phyloP scores from a whole-genome alignment of 1,284 basidiomycete species.

The Cutaneotrichosporon dermatis region DNA sequence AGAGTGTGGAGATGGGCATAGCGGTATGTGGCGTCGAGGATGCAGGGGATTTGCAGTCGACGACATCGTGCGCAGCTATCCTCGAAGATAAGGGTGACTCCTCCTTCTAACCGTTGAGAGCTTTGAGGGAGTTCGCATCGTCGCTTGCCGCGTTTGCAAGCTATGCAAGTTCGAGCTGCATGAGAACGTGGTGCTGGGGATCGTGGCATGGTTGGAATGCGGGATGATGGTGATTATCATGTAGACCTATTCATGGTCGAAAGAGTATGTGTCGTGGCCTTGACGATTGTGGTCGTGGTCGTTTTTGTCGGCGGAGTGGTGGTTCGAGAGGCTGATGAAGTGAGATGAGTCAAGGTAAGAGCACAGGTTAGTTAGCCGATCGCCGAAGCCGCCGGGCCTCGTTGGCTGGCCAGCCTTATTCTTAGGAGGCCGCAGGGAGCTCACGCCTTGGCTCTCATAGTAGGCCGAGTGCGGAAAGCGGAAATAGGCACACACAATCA shows the following conservation, averaged over 20 bases:
- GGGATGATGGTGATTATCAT: neutral
- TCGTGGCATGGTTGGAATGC: neutral
- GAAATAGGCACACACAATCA: no score
- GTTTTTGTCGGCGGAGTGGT: no score
- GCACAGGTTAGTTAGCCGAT: no score
- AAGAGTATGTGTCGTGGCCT: neutral
- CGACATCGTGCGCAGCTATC: neutral
- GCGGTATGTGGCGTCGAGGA: neutral
- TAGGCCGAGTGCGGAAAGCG: no score
- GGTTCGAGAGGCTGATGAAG: no score
- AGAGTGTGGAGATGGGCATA: slow-evolving; percentile 1
- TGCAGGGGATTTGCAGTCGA: neutral
- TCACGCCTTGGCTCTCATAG: no score
- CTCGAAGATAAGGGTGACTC: neutral
- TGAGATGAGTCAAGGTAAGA: no score
- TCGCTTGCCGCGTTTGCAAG: neutral
- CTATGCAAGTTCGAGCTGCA: neutral
- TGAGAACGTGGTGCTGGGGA: neutral
- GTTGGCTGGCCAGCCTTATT: no score
- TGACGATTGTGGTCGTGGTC: neutral
- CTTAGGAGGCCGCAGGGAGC: no score
- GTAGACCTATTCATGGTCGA: neutral
- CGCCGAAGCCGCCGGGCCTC: no score
- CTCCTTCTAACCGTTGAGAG: neutral
- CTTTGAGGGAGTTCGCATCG: neutral